Conservation (phyloP, 345 rosid species). For the Pseudoturritis turrita region DNA sequence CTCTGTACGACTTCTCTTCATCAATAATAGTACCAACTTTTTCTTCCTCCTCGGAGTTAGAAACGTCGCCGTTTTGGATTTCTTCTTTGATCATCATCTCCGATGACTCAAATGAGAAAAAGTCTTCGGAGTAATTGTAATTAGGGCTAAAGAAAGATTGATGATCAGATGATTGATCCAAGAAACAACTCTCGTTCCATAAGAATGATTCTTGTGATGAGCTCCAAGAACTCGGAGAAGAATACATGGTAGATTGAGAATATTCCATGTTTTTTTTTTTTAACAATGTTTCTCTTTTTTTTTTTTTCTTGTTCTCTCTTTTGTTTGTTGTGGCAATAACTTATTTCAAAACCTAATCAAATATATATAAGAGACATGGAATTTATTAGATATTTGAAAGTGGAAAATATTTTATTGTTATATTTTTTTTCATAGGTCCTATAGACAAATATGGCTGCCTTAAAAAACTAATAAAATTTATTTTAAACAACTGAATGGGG, state of each 20-base stretch:
- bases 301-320: not conserved
- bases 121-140: constrained; percentile 40
- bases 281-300: not conserved
- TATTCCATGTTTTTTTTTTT: constrained; percentile 15
- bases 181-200: constrained; percentile 37
- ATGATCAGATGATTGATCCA: constrained; percentile 20
- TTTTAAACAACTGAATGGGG: constrained; percentile 9
- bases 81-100: constrained; percentile 32
- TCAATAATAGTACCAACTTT: constrained; percentile 17
- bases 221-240: constrained; percentile 34
- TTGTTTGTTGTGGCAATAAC: constrained; percentile 4
- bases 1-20: constrained; percentile 49
- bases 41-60: constrained; percentile 33
- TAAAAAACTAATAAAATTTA: constrained; percentile 1
- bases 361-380: constrained; percentile 24
- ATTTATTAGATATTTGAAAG: constrained; percentile 15
- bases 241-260: constrained; percentile 29
- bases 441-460: constrained; percentile 35
- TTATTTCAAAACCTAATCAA: constrained; percentile 20
- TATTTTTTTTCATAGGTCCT: constrained; percentile 5
- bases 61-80: constrained; percentile 20
- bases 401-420: constrained; percentile 19
- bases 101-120: constrained; percentile 34
- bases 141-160: constrained; percentile 35
- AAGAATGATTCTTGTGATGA: constrained; percentile 40